Evolutionary conservation across 169 alveolate species (phyloP).

Genomic region (Plasmodium berghei): DNA sequence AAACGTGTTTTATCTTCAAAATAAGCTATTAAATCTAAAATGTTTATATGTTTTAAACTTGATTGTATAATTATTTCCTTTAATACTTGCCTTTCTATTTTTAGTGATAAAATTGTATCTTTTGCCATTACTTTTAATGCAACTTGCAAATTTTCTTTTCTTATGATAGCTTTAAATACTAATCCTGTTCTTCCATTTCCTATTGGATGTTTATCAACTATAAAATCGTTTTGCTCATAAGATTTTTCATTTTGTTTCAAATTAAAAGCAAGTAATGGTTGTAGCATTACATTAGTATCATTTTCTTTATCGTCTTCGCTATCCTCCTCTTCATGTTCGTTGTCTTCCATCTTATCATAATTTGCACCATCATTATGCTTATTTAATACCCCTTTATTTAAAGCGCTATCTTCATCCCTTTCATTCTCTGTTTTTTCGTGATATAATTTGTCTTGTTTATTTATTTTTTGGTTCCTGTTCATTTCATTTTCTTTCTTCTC

Average conservation of each 20-base stretch:
- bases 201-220: conserved; percentile 68
- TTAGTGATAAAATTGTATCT: conserved; percentile 42
- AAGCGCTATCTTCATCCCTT: too few relatives aligned
- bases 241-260: conserved; percentile 52
- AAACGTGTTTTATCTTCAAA: conserved; percentile 93
- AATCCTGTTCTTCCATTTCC: conserved; percentile 75
- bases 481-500: conserved; percentile 10
- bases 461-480: not conserved
- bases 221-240: conserved; percentile 57
- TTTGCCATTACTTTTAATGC: conserved; percentile 73
- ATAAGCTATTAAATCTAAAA: conserved; percentile 90
- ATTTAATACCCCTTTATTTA: not conserved
- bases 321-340: not conserved
- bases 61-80: conserved; percentile 94
- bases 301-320: conserved; percentile 1
- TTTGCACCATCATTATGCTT: not conserved
- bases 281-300: conserved; percentile 28
- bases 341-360: not conserved
- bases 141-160: conserved; percentile 49
- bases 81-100: conserved; percentile 82
- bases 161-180: conserved; percentile 71
- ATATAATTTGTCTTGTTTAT: too few relatives aligned
- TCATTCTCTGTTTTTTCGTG: too few relatives aligned
- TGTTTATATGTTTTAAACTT: conserved; percentile 90
- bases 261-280: conserved; percentile 56